Conservation (phyloP, 768 basidiomycete species). For the Mycena latifolia region DNA sequence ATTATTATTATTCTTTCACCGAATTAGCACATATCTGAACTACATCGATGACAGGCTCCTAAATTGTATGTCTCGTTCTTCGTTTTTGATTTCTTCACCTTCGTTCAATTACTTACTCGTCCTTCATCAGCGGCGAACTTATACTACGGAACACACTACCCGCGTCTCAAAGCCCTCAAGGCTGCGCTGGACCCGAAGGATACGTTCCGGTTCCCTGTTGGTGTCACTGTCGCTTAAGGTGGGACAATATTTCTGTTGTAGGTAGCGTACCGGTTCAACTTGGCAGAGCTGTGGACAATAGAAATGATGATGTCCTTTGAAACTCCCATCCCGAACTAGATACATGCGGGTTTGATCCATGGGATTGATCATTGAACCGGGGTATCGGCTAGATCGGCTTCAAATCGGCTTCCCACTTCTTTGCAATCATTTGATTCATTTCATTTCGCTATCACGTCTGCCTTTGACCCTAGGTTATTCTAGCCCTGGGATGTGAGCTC, state of each 20-base stretch:
- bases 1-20: not conserved
- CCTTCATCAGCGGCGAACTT: constrained; percentile 20
- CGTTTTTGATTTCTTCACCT: constrained; percentile 21
- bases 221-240: constrained; percentile 22
- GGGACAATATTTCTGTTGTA: constrained; percentile 24
- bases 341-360: constrained; percentile 20
- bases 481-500: too few species aligned
- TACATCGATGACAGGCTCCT: constrained; percentile 51
- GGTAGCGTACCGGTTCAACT: constrained; percentile 21
- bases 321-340: constrained; percentile 23
- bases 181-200: constrained; percentile 34
- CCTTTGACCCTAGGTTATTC: too few species aligned
- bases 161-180: constrained; percentile 35
- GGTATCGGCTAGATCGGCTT: too few species aligned
- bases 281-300: constrained; percentile 24
- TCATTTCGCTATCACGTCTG: too few species aligned
- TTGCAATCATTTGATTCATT: too few species aligned
- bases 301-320: constrained; percentile 26
- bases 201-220: constrained; percentile 36
- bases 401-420: too few species aligned
- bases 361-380: not conserved
- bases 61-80: constrained; percentile 16
- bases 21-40: constrained; percentile 56
- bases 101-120: constrained; percentile 2
- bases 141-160: constrained; percentile 37